A percentile compares a stretch with the other conserved stretches of the same genome.
Evolutionary conservation across 2,329 filamentous ascomycete species (phyloP).

Genomic region (Aspergillus sergii): DNA sequence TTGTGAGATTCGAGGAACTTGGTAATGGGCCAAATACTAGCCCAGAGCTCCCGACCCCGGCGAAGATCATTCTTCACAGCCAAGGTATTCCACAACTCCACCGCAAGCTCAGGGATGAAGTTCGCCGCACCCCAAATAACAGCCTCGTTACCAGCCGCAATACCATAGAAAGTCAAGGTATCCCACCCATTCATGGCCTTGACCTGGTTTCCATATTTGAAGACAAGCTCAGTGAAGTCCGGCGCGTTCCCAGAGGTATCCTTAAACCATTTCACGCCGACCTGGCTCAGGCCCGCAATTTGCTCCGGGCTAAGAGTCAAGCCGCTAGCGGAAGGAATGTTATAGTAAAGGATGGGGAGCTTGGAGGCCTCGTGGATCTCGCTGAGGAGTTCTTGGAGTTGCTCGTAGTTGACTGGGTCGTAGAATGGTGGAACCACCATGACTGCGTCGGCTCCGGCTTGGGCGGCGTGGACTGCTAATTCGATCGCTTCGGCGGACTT

Average conservation of each 20-base stretch:
- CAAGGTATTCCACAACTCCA: slow-evolving; percentile 52
- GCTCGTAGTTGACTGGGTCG: slow-evolving; percentile 45
- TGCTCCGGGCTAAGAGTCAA: slow-evolving; percentile 45
- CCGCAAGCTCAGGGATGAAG: slow-evolving; percentile 53
- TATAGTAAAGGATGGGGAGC: slow-evolving; percentile 55
- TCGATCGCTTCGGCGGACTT: slow-evolving; percentile 46
- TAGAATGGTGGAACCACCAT: slow-evolving; percentile 58
- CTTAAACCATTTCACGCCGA: slow-evolving; percentile 55
- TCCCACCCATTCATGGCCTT: slow-evolving; percentile 59
- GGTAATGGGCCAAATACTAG: slow-evolving; percentile 54
- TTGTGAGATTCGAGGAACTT: slow-evolving; percentile 54
- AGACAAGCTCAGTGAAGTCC: slow-evolving; percentile 53
- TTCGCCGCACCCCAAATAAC: slow-evolving; percentile 56
- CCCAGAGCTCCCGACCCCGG: slow-evolving; percentile 51
- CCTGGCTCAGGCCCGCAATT: slow-evolving; percentile 47
- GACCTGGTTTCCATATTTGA: slow-evolving; percentile 45
- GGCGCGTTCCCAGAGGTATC: slow-evolving; percentile 57
- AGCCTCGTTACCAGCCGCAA: slow-evolving; percentile 53
- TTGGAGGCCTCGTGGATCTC: slow-evolving; percentile 46
- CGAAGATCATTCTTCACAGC: slow-evolving; percentile 47
- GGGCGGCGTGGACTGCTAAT: slow-evolving; percentile 43
- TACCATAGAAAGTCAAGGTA: slow-evolving; percentile 56
- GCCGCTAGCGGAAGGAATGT: slow-evolving; percentile 54
- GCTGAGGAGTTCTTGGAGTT: slow-evolving; percentile 43
- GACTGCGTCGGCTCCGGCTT: slow-evolving; percentile 45